A percentile compares a stretch with the other conserved stretches of the same genome.
Evolutionary conservation across 1,139 yeast species (phyloP).

Genomic region (Candida sanyaensis): DNA sequence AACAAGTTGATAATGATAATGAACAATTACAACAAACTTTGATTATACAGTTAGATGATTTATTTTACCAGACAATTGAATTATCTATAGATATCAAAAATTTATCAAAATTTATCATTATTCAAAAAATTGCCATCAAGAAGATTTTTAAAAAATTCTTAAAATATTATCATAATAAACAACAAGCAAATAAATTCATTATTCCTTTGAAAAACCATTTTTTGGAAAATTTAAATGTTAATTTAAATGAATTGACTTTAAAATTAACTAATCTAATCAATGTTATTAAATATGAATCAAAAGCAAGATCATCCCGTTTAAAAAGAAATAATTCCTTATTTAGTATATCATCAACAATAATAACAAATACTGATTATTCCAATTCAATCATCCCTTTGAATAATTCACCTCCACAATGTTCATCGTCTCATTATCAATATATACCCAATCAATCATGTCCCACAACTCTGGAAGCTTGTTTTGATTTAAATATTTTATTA

Average conservation of each 20-base stretch:
- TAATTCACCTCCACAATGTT: neutral
- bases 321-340: slow-evolving; percentile 15
- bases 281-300: slow-evolving; percentile 20
- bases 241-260: slow-evolving; percentile 61
- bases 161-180: slow-evolving; percentile 53
- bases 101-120: slow-evolving; percentile 69
- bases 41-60: slow-evolving; percentile 27
- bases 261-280: slow-evolving; percentile 51
- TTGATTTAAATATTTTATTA: slow-evolving; percentile 32
- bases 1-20: neutral
- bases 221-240: slow-evolving; percentile 41
- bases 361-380: slow-evolving; percentile 14
- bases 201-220: slow-evolving; percentile 38
- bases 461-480: slow-evolving; percentile 18
- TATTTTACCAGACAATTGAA: slow-evolving; percentile 41
- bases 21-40: slow-evolving; percentile 6
- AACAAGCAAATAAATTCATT: slow-evolving; percentile 39
- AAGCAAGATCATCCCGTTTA: slow-evolving; percentile 1
- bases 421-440: slow-evolving; percentile 7
- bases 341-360: slow-evolving; percentile 14
- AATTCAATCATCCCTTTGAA: slow-evolving; percentile 12
- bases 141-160: slow-evolving; percentile 79
- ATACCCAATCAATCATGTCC: slow-evolving; percentile 7
- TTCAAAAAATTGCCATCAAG: slow-evolving; percentile 80
- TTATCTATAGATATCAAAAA: slow-evolving; percentile 66